Evolutionary conservation across 176 grass and related monocot genomes (phyloP).

Genomic region (Oryza meyeriana): DNA sequence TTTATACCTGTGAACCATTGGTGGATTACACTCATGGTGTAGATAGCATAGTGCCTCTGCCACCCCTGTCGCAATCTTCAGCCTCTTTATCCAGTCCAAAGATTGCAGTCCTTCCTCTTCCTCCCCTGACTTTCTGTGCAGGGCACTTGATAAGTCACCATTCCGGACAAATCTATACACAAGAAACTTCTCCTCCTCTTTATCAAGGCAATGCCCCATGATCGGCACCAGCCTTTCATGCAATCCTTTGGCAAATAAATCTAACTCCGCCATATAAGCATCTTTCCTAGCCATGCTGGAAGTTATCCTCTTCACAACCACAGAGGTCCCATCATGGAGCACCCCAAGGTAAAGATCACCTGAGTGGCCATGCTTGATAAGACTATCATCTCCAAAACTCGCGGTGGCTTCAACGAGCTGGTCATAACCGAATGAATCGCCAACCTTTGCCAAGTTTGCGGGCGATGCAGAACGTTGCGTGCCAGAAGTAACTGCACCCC

Average conservation of each 20-base stretch:
- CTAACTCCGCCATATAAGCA: conserved; percentile 66
- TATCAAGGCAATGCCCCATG: conserved; percentile 73
- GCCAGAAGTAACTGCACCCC: conserved; percentile 25
- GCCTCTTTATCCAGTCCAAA: conserved; percentile 98
- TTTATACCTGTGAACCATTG: conserved; percentile 93
- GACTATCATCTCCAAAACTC: conserved; percentile 57
- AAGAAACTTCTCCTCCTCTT: conserved; percentile 75
- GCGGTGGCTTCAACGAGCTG: conserved; percentile 54
- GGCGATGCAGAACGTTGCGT: conserved; percentile 37
- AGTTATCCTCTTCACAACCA: conserved; percentile 76
- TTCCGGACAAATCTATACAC: conserved; percentile 86
- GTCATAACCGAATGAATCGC: conserved; percentile 71
- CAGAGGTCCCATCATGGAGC: conserved; percentile 52
- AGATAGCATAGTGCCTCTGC: conserved; percentile 93
- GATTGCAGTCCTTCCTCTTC: conserved; percentile 86
- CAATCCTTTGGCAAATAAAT: conserved; percentile 73
- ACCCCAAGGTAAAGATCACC: conserved; percentile 77
- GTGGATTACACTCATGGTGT: conserved; percentile 85
- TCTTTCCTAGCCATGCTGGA: conserved; percentile 45
- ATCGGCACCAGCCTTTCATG: conserved; percentile 73
- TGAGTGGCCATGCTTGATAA: conserved; percentile 75
- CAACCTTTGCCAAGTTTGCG: conserved; percentile 50
- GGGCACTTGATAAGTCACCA: conserved; percentile 59
- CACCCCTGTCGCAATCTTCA: conserved; percentile 94
- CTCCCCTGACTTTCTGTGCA: conserved; percentile 67